phyloP scores from a whole-genome alignment of 2,329 filamentous ascomycete species.

The Sclerotinia subarctica region DNA sequence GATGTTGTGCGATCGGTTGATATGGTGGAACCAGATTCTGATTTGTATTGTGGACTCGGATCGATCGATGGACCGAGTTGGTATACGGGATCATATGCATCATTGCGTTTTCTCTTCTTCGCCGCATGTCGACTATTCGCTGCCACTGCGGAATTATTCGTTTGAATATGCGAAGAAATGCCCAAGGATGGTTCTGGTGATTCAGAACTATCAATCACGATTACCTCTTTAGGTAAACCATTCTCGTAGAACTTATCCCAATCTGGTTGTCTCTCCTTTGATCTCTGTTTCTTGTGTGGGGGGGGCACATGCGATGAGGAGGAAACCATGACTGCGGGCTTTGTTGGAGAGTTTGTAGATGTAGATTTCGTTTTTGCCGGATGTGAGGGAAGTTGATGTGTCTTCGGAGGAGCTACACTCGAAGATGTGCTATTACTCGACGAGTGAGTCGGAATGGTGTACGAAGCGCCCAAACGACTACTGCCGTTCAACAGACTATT shows the following conservation, averaged over 20 bases:
- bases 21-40: conserved; percentile 62
- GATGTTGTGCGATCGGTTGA: conserved; percentile 84
- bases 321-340: conserved; percentile 40
- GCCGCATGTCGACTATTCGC: conserved; percentile 61
- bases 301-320: conserved; percentile 35
- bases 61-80: conserved; percentile 68
- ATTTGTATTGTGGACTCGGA: conserved; percentile 65
- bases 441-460: conserved; percentile 36
- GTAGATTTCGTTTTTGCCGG: conserved; percentile 4
- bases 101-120: conserved; percentile 61
- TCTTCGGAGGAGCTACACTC: conserved; percentile 30
- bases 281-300: conserved; percentile 41
- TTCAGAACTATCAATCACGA: conserved; percentile 74
- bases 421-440: conserved; percentile 34
- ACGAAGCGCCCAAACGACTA: conserved; percentile 36
- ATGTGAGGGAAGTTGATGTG: conserved; percentile 28
- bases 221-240: conserved; percentile 78
- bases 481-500: conserved; percentile 38
- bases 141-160: conserved; percentile 33
- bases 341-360: conserved; percentile 29
- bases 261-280: conserved; percentile 58
- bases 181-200: conserved; percentile 41
- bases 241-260: conserved; percentile 82
- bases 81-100: conserved; percentile 67
- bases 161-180: conserved; percentile 42